Base-by-base conservation (phyloP, 192 early-diverging fungal species). In the Linnemannia hyalina region DNA sequence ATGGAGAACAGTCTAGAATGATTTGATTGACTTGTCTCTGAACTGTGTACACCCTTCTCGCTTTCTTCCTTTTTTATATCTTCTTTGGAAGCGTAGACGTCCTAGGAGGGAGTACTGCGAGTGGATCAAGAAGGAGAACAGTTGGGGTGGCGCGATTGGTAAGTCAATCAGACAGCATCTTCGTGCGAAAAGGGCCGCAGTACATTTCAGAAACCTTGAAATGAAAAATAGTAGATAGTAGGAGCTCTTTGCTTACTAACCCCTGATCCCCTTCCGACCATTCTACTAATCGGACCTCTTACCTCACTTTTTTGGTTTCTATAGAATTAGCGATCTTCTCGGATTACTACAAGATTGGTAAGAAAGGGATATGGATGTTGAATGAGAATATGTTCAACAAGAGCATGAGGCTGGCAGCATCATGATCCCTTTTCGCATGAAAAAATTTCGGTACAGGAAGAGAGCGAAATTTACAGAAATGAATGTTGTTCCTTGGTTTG, bases 121-220 rank as follows among this genome's bases (percentile, higher is more conserved):
- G 1, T 96, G 95, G 95, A 97, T 97, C 74, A 65, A 83, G 78
- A 83, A 87, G 47, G 70, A 87, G 36, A 89, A 91, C 36, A 91
- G 91, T 70, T 97, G 96, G 96, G 96, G 96, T 82, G 96, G 96
- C n/a, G 96, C 95, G 1, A 96, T 97, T 73, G 92, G 92, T 91
- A 91, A 80, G 47, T 60, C 10, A n/a, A 26, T 0, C 10, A 29
- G n/a, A 63, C 6, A 3, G 11, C 29, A 44, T 44, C 63, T 20
- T 35, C 9, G 54, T 40, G 29, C 41, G 6, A 16, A 52, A 20
- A 52, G 70, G 13, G 44, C 55, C 71, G 70, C 76, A 75, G 73
- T 57, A 44, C 6, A 55, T 73, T 2, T 54, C 32, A 6, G 41
- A 69, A 74, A 77, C 32, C 76, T 71, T 80, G 63, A 32, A 32